Conservation (phyloP, 371 early-diverging fungal species). For the Mortierella sp. region DNA sequence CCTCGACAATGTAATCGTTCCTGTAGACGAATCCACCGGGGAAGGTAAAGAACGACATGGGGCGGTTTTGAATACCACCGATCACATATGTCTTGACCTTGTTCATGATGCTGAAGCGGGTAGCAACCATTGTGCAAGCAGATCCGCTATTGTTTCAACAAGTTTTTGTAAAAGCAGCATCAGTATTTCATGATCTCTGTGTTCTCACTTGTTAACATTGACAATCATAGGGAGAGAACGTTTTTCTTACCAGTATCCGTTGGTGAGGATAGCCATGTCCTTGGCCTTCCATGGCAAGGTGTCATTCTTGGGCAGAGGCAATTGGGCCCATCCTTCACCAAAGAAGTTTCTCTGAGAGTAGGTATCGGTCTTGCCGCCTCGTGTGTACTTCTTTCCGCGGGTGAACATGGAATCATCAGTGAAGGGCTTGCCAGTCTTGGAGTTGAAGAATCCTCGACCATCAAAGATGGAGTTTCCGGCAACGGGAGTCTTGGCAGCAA, state of each 20-base stretch:
- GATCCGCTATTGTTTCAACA: constrained; percentile 15
- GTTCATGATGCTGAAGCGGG: constrained; percentile 18
- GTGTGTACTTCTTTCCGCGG: constrained; percentile 11
- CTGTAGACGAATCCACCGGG: constrained; percentile 29
- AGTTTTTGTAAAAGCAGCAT: neutral
- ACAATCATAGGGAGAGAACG: neutral
- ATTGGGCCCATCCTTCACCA: constrained; percentile 11
- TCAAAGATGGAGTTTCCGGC: constrained; percentile 23
- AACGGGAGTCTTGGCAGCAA: constrained; percentile 1
- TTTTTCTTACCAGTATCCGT: constrained; percentile 21
- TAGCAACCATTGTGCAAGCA: constrained; percentile 34
- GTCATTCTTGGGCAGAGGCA: constrained; percentile 23
- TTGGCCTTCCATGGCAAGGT: constrained; percentile 5
- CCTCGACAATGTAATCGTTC: constrained; percentile 6
- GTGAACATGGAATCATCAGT: constrained; percentile 29
- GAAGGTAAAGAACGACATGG: constrained; percentile 32
- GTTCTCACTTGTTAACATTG: too few species aligned
- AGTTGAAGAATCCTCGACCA: constrained; percentile 14
- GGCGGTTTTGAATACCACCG: constrained; percentile 26
- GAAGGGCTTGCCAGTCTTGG: constrained; percentile 11
- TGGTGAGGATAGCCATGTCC: constrained; percentile 39
- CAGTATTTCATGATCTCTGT: too few species aligned
- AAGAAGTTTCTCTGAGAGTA: constrained; percentile 22
- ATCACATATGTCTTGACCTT: constrained; percentile 28
- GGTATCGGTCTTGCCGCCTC: constrained; percentile 16